Evolutionary conservation across 192 early-diverging fungal species (phyloP).

Genomic region (Entomortierella lignicola): DNA sequence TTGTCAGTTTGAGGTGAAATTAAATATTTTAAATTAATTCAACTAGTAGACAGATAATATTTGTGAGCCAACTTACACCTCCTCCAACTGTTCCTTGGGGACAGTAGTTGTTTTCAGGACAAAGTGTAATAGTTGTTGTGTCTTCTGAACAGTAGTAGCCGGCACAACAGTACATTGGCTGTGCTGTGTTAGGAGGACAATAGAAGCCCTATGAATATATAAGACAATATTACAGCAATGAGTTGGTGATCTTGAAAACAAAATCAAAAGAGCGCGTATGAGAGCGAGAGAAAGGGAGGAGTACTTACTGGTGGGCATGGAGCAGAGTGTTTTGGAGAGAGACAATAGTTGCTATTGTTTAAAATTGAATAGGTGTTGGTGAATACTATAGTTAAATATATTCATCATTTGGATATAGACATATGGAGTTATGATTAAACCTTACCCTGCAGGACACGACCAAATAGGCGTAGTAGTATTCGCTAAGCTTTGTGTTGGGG

Average conservation of each 20-base stretch:
- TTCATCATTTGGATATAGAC: too few relatives aligned
- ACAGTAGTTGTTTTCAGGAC: constrained; percentile 65
- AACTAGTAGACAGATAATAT: neutral
- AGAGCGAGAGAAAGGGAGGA: too few relatives aligned
- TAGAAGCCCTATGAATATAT: constrained; percentile 52
- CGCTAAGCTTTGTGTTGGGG: constrained; percentile 5
- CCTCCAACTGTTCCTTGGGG: constrained; percentile 57
- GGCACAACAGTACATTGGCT: constrained; percentile 70
- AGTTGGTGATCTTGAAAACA: neutral
- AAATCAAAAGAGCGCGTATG: too few relatives aligned
- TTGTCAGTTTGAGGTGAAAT: neutral
- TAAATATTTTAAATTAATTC: neutral
- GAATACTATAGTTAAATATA: too few relatives aligned
- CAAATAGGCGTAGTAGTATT: constrained; percentile 30
- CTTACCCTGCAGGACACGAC: constrained; percentile 42
- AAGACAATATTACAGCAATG: neutral
- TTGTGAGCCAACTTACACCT: constrained; percentile 16
- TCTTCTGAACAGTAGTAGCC: constrained; percentile 68
- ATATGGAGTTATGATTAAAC: neutral
- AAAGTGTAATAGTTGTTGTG: constrained; percentile 54
- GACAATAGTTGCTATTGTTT: constrained; percentile 18
- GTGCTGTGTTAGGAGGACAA: constrained; percentile 62
- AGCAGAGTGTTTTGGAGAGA: constrained; percentile 33
- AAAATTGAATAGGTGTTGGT: neutral
- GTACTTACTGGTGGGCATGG: constrained; percentile 33